Evolutionary conservation across 176 grass and related monocot species (phyloP).

Genomic region (Bothriochloa decipiens): DNA sequence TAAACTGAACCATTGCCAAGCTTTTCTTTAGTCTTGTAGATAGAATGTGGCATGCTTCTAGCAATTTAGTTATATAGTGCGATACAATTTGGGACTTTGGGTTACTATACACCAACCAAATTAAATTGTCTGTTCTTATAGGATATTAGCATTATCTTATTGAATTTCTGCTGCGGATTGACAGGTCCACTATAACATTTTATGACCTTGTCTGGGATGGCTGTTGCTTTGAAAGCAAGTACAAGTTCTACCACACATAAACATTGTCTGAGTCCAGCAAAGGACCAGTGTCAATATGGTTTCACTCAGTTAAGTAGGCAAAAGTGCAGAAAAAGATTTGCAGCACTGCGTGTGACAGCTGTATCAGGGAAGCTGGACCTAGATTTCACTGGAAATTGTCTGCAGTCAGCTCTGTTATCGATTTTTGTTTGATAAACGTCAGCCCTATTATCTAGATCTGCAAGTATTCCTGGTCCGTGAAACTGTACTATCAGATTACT

Average conservation of each 20-base stretch:
- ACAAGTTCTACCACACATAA: slow-evolving; percentile 6
- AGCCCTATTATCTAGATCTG: background rate
- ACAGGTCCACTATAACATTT: background rate
- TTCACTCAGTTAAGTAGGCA: slow-evolving; percentile 46
- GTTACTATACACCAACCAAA: background rate
- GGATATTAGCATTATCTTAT: background rate
- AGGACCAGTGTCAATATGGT: slow-evolving; percentile 23
- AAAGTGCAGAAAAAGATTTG: slow-evolving; percentile 38
- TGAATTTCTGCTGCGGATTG: slow-evolving; percentile 35
- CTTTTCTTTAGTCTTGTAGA: background rate
- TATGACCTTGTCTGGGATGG: slow-evolving; percentile 49
- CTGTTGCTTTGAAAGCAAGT: slow-evolving; percentile 49
- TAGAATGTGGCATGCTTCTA: background rate
- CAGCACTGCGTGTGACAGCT: slow-evolving; percentile 36
- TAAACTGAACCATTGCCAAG: background rate
- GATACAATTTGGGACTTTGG: background rate
- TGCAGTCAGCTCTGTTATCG: background rate
- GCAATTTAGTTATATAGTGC: background rate
- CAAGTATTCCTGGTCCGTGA: slow-evolving; percentile 15
- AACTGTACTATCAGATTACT: background rate
- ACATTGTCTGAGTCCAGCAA: slow-evolving; percentile 19
- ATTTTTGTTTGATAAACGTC: no score
- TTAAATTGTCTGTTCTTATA: background rate
- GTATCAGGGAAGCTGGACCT: slow-evolving; percentile 49
- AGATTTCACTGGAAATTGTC: slow-evolving; percentile 45